Percentiles rank a stretch among this genome's conserved stretches.
phyloP scores from a whole-genome alignment of 768 basidiomycete genomes.

The Chalciporus piperatus region DNA sequence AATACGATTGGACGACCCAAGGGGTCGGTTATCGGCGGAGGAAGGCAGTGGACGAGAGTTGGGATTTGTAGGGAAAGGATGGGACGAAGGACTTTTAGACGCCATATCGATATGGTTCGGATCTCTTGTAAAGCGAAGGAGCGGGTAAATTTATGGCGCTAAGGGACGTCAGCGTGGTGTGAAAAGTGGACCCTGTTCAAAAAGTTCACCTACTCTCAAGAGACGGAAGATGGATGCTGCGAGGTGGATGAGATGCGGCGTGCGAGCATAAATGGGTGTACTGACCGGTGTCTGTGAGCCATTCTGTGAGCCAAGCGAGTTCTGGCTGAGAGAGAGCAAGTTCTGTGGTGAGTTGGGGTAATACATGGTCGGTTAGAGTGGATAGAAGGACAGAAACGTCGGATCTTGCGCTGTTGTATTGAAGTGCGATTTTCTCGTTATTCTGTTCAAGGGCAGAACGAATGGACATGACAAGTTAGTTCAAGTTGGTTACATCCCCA shows the following conservation, averaged over 20 bases:
- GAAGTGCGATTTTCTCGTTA: slow-evolving; percentile 43
- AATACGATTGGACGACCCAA: slow-evolving; percentile 66
- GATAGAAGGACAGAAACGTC: slow-evolving; percentile 47
- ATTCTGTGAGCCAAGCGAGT: slow-evolving; percentile 53
- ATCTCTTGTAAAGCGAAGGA: slow-evolving; percentile 62
- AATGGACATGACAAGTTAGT: slow-evolving; percentile 17
- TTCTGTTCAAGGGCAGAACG: slow-evolving; percentile 44
- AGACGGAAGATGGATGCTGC: slow-evolving; percentile 59
- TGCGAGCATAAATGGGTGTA: no score
- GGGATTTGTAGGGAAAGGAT: slow-evolving; percentile 33
- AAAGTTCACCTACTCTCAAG: slow-evolving; percentile 48
- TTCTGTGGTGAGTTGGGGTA: slow-evolving; percentile 61
- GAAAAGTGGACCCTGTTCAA: slow-evolving; percentile 1
- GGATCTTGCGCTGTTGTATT: slow-evolving; percentile 50
- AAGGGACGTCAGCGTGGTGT: slow-evolving; percentile 7
- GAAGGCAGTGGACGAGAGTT: slow-evolving; percentile 51
- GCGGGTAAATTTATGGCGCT: slow-evolving; percentile 68
- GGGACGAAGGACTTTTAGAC: slow-evolving; percentile 37
- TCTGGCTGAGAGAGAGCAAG: slow-evolving; percentile 47
- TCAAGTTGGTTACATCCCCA: no score
- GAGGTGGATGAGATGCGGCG: no score
- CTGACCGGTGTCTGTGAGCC: slow-evolving; percentile 67
- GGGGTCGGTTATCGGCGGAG: slow-evolving; percentile 51
- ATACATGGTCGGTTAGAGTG: slow-evolving; percentile 51
- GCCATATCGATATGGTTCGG: slow-evolving; percentile 55